Evolutionary conservation across 1,284 basidiomycete species (phyloP).

Genomic region (Ceraceosorus guamensis): DNA sequence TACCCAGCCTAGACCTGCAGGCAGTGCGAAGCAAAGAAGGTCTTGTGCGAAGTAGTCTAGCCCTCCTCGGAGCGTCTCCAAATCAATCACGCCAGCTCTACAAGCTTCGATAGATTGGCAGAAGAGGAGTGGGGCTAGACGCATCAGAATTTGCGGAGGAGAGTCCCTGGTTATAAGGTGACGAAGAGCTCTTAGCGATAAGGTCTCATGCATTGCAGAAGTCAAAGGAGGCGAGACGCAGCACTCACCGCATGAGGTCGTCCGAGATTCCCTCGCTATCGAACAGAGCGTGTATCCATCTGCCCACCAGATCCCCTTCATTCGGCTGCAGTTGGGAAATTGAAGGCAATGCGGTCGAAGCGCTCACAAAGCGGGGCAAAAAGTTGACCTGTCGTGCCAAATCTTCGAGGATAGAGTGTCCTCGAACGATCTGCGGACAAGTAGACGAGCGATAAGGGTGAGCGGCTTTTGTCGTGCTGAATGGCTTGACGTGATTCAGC

Average conservation of each 20-base stretch:
- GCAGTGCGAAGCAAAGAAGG: conserved; percentile 54
- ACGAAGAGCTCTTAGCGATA: too few relatives aligned
- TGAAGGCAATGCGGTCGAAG: conserved; percentile 32
- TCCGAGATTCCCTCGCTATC: conserved; percentile 50
- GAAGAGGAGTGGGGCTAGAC: conserved; percentile 52
- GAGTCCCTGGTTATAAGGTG: conserved; percentile 51
- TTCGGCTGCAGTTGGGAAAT: conserved; percentile 43
- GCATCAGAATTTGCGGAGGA: conserved; percentile 50
- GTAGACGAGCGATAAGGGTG: not conserved
- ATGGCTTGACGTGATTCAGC: conserved; percentile 4
- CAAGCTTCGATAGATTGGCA: conserved; percentile 53
- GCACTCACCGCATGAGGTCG: conserved; percentile 45
- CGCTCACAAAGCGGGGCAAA: conserved; percentile 27
- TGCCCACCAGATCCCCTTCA: conserved; percentile 40
- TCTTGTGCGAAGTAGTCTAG: conserved; percentile 55
- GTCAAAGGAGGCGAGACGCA: too few relatives aligned
- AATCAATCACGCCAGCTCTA: conserved; percentile 51
- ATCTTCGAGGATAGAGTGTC: not conserved
- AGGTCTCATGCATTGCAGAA: not conserved
- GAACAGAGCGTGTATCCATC: conserved; percentile 49
- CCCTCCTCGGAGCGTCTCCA: conserved; percentile 53
- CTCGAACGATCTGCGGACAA: not conserved
- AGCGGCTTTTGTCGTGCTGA: too few relatives aligned
- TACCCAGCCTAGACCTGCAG: conserved; percentile 49
- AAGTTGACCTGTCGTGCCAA: conserved; percentile 9